A percentile compares a stretch with the other conserved stretches of the same genome.
Conservation (phyloP, 257 asterid species). For the Petunia secreta region DNA sequence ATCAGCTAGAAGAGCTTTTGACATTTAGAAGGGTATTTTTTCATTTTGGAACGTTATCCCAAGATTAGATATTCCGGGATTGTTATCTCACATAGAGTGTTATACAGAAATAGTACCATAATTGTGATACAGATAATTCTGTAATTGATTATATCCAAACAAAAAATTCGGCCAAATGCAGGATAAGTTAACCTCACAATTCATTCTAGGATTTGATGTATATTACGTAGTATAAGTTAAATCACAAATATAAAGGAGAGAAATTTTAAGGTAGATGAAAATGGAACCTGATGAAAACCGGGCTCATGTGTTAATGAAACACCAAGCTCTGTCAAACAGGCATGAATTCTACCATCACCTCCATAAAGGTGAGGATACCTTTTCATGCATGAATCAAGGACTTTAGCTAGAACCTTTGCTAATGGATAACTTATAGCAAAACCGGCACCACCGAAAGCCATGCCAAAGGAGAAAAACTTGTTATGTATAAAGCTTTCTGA, state of each 20-base stretch:
- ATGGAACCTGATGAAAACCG: slow-evolving; percentile 76
- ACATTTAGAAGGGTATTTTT: too few relatives aligned
- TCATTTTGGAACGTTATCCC: too few relatives aligned
- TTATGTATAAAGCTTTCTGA: slow-evolving; percentile 79
- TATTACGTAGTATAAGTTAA: too few relatives aligned
- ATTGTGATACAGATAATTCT: too few relatives aligned
- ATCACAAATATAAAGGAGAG: background rate
- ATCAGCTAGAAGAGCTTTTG: too few relatives aligned
- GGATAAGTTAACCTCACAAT: too few relatives aligned
- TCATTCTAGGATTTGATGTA: too few relatives aligned
- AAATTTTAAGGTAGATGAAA: background rate
- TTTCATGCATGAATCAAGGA: slow-evolving; percentile 60
- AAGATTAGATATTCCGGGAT: too few relatives aligned
- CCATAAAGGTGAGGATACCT: slow-evolving; percentile 74
- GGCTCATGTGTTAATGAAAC: slow-evolving; percentile 64
- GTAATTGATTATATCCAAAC: too few relatives aligned
- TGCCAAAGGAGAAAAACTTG: slow-evolving; percentile 55
- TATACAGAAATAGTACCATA: too few relatives aligned
- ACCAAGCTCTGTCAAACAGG: slow-evolving; percentile 80
- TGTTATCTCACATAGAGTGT: too few relatives aligned
- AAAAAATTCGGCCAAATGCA: too few relatives aligned
- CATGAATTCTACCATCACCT: slow-evolving; percentile 77
- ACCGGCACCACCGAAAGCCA: slow-evolving; percentile 92
- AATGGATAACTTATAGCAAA: slow-evolving; percentile 70
- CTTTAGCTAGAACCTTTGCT: slow-evolving; percentile 61